phyloP scores from a whole-genome alignment of 75 land plant genomes.

The Cryptomeria japonica region DNA sequence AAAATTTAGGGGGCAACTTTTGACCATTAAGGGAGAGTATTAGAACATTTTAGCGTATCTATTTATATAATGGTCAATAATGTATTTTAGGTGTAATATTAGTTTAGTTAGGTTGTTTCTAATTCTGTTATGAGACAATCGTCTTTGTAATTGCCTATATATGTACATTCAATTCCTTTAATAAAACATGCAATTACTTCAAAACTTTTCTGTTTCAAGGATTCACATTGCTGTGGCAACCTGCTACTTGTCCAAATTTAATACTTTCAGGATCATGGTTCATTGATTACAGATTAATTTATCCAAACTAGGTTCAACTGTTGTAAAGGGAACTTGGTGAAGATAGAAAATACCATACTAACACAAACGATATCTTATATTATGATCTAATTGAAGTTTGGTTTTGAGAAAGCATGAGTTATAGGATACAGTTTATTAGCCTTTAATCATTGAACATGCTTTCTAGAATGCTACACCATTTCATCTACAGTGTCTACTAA shows the following conservation, averaged over 20 bases:
- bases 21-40: too few relatives aligned
- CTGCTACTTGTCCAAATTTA: neutral
- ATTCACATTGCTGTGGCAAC: neutral
- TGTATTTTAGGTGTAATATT: too few relatives aligned
- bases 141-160: too few relatives aligned
- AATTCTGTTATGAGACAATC: too few relatives aligned
- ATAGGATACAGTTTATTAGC: neutral
- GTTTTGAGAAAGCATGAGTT: neutral
- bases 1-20: too few relatives aligned
- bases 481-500: neutral
- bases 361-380: neutral
- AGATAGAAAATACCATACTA: neutral
- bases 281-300: neutral
- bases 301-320: neutral
- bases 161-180: too few relatives aligned
- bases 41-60: too few relatives aligned
- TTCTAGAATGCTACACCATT: neutral
- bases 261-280: neutral
- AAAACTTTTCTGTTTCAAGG: too few relatives aligned
- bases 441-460: neutral
- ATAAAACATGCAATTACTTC: too few relatives aligned
- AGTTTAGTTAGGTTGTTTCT: too few relatives aligned
- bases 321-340: neutral
- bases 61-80: too few relatives aligned
- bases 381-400: neutral